A percentile compares a stretch with the other conserved stretches of the same genome.
Evolutionary conservation across 768 basidiomycete genomes (phyloP).

Genomic region (Mycena alexandri): DNA sequence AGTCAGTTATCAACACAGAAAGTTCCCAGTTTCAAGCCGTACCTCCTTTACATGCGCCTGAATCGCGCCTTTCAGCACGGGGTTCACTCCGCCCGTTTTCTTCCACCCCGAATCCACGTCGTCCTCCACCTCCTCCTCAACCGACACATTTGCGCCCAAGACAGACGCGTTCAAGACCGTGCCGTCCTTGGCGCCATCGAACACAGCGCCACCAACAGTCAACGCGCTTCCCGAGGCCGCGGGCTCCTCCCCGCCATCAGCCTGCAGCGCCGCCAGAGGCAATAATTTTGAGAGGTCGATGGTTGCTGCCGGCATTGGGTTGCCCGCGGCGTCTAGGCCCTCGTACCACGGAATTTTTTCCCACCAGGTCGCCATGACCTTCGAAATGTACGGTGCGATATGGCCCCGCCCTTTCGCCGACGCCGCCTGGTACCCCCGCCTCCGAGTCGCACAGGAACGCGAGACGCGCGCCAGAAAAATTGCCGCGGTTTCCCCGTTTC

Average conservation of each 20-base stretch:
- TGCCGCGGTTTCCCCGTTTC: background rate
- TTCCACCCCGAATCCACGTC: background rate
- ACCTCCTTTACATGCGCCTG: background rate
- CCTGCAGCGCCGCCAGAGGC: background rate
- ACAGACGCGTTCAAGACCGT: too few relatives aligned
- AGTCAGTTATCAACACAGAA: too few relatives aligned
- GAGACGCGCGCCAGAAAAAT: constrained; percentile 2
- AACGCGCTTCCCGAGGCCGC: background rate
- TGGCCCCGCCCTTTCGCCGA: background rate
- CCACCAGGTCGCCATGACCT: constrained; percentile 2
- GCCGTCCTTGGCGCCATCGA: background rate
- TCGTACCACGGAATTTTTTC: background rate
- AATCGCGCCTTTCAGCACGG: background rate
- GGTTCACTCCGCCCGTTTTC: background rate
- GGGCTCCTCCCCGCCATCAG: background rate
- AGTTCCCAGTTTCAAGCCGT: too few relatives aligned
- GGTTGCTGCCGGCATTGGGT: background rate
- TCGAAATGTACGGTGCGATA: background rate
- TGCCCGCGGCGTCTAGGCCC: background rate
- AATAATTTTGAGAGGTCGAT: background rate
- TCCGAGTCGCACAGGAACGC: background rate
- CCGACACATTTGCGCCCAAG: too few relatives aligned
- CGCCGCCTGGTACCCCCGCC: background rate
- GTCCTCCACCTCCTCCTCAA: too few relatives aligned
- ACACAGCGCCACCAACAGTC: too few relatives aligned